Conservation (phyloP, 495 filamentous ascomycete genomes). For the Hyphodiscus hymeniophilus region DNA sequence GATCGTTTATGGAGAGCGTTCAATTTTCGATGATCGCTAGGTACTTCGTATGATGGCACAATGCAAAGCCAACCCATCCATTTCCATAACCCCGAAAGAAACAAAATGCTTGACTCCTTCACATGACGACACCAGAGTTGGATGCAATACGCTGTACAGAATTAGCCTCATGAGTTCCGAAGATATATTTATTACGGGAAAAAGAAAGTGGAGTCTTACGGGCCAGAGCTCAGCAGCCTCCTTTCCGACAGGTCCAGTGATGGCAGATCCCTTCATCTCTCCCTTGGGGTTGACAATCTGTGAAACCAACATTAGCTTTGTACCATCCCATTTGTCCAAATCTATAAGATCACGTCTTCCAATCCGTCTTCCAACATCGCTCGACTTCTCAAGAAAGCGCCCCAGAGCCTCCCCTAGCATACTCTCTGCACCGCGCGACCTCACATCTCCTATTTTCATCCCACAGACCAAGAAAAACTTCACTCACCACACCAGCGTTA, state of each 20-base stretch:
- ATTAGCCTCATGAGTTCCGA: neutral
- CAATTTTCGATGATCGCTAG: slow-evolving; percentile 1
- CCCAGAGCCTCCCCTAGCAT: too few species aligned
- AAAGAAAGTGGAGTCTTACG: slow-evolving; percentile 50
- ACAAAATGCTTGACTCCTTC: slow-evolving; percentile 35
- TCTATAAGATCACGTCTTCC: neutral
- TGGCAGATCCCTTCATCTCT: slow-evolving; percentile 99
- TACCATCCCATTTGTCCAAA: neutral
- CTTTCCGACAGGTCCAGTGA: slow-evolving; percentile 98
- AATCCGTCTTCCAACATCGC: neutral
- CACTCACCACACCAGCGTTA: slow-evolving; percentile 94
- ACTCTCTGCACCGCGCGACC: too few species aligned
- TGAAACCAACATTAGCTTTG: slow-evolving; percentile 9
- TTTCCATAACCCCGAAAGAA: slow-evolving; percentile 25
- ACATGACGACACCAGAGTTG: slow-evolving; percentile 99
- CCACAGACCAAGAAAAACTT: too few species aligned
- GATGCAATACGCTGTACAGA: slow-evolving; percentile 82
- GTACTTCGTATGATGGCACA: slow-evolving; percentile 1
- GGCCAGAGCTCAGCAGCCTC: slow-evolving; percentile 99
- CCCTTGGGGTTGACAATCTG: slow-evolving; percentile 99
- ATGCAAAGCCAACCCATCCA: slow-evolving; percentile 6
- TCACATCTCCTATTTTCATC: too few species aligned
- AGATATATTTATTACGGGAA: neutral
- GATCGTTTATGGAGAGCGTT: neutral
- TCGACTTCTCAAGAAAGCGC: too few species aligned